Evolutionary conservation across 2,329 filamentous ascomycete genomes (phyloP), one percentile per base, ranked within the genome.

Genomic region (Paraphaeosphaeria minitans): DNA sequence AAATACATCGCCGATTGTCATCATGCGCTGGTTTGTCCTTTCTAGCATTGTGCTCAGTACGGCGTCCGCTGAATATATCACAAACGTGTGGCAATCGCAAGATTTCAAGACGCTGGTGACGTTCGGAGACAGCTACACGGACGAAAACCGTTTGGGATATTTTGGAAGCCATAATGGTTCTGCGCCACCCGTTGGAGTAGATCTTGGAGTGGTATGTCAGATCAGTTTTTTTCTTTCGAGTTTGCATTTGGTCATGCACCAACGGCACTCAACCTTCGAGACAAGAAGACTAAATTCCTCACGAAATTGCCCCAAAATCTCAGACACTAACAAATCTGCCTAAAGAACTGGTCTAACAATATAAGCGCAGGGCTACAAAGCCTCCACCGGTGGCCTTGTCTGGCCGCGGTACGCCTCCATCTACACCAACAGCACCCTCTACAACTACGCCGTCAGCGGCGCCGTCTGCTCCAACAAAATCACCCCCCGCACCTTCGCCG

Each of bases 81-180:
- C 60, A 13, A 56, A 59, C 6, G 62, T 56, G 47, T 80, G 79
- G 80, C 66, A 70, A 42, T 62, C 82, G 42, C 75, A 76, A 33
- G 78, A 80, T 39, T 87, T 91, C 70, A 81, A 85, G 29, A 88
- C 85, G 51, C 73, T 92, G 39, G 83, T 92, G 41, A 83, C 87
- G 0, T 92, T 93, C 70, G 89, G 90, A 13, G 89, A 92, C 74
- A 91, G 88, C 75, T 93, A 89, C 69, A 91, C 89, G 0, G 91
- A 93, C 69, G 88, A 92, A 67, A 85, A 83, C 13, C 84, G 90
- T 10, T 72, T 91, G 10, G 69, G 70, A 10, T 92, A 91, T 70
- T 89, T 93, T 69, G 76, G 79, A 57, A 75, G 68, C 35, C 79
- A 89, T 53, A 75, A 76, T 53, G 86, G 85, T 43, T 76, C 79